Evolutionary conservation across 208 protist species (phyloP).

Genomic region (Acanthamoeba culbertsoni): DNA sequence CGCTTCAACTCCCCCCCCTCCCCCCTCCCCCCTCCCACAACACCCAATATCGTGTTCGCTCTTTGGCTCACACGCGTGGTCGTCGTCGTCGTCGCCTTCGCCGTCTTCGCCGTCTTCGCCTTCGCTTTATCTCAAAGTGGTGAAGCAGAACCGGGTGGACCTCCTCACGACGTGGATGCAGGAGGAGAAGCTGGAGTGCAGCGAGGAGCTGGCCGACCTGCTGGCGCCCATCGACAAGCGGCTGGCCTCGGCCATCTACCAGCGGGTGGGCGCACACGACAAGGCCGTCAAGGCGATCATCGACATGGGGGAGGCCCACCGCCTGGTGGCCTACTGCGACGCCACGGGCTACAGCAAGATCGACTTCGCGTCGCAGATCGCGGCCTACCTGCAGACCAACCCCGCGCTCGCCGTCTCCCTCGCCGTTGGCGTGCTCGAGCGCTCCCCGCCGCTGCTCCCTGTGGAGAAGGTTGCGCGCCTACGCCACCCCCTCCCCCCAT

Average conservation of each 20-base stretch:
- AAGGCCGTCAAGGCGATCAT: slow-evolving; percentile 85
- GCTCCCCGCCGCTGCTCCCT: not conserved
- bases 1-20: not conserved
- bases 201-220: slow-evolving; percentile 98
- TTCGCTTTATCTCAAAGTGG: slow-evolving; percentile 79
- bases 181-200: slow-evolving; percentile 96
- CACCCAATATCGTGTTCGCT: too few relatives aligned
- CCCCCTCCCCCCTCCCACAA: too few relatives aligned
- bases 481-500: not conserved
- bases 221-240: slow-evolving; percentile 89
- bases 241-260: slow-evolving; percentile 97
- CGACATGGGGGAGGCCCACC: slow-evolving; percentile 93
- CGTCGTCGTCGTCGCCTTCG: too few relatives aligned
- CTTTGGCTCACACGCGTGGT: too few relatives aligned
- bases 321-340: slow-evolving; percentile 97
- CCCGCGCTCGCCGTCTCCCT: slow-evolving; percentile 71
- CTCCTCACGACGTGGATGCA: slow-evolving; percentile 97
- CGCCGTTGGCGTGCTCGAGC: not conserved
- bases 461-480: not conserved
- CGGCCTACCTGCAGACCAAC: slow-evolving; percentile 89
- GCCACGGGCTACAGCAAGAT: slow-evolving; percentile 95
- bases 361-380: slow-evolving; percentile 87
- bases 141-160: slow-evolving; percentile 77
- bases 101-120: too few relatives aligned
- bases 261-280: not conserved